Evolutionary conservation across 768 basidiomycete genomes (phyloP).

Genomic region (Leucosporidium creatinivorum): DNA sequence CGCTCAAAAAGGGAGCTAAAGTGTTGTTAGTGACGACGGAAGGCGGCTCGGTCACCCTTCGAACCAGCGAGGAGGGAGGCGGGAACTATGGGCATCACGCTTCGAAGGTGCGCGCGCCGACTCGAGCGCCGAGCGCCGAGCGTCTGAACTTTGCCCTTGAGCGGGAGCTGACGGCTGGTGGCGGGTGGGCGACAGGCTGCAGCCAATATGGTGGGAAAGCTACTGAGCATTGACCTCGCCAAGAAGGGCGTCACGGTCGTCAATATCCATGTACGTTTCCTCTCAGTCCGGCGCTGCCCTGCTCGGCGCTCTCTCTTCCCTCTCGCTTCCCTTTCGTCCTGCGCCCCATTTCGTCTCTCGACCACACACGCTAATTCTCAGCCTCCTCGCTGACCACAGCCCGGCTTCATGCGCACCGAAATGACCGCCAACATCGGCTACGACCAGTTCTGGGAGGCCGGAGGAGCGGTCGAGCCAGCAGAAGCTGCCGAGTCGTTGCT

Average conservation of each 20-base stretch:
- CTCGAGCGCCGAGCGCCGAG: no score
- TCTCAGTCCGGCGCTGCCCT: no score
- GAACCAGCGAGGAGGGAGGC: slow-evolving; percentile 48
- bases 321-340: background rate
- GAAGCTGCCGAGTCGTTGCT: slow-evolving; percentile 45
- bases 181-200: background rate
- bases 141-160: no score
- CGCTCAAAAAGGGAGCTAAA: slow-evolving; percentile 42
- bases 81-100: slow-evolving; percentile 52
- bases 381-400: slow-evolving; percentile 37
- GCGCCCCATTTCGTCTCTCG: no score
- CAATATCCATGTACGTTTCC: slow-evolving; percentile 47
- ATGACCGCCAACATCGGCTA: slow-evolving; percentile 49
- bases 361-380: background rate
- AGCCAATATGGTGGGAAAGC: slow-evolving; percentile 50
- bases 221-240: slow-evolving; percentile 46
- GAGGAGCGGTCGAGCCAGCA: slow-evolving; percentile 50
- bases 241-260: slow-evolving; percentile 45
- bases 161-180: no score
- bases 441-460: slow-evolving; percentile 47
- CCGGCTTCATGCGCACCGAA: slow-evolving; percentile 50
- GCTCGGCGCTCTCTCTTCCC: background rate
- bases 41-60: slow-evolving; percentile 47
- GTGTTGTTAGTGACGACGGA: slow-evolving; percentile 49
- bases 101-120: slow-evolving; percentile 39